Base-by-base conservation (phyloP, 805 yeast species). In the Saccharomycopsis sp. region DNA sequence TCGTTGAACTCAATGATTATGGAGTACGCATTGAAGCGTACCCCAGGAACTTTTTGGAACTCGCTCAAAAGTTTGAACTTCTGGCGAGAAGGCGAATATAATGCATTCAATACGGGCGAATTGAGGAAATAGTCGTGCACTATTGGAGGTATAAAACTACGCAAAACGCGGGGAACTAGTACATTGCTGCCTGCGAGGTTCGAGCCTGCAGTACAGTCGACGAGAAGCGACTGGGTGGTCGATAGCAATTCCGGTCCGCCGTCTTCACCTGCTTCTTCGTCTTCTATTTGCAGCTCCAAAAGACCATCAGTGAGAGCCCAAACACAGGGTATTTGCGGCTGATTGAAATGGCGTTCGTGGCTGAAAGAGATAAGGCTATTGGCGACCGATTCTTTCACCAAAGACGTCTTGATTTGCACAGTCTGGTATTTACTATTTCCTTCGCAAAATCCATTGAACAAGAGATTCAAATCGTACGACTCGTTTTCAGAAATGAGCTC, bases 1-100 rank as follows among this genome's bases (percentile, higher is more conserved):
- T 52, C 37, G 41, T 56, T 56, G 44, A 56, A 59, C 23, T 56
- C 61, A 37, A 59, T 24, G 14, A 56, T n/a, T 9, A 58, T 21
- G n/a, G 48, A n/a, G n/a, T 15, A 16, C n/a, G 34, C 18, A 37
- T 16, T 24, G 14, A 18, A 14, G 20, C 8, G 48, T 12, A 44
- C 21, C 18, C 7, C 21, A 4, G 18, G 21, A 44, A 44, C 20
- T 44, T 44, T 44, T 7, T 44, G 18, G 21, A 44, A 44, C 48
- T 44, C 21, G 21, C 21, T 4, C 48, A 44, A 44, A 40, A 37
- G 21, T 50, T 51, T 34, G 54, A 20, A 44, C 47, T 54, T 16
- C 46, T 24, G 16, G n/a, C 20, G 16, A 7, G 54, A 52, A n/a
- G 47, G n/a, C 15, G 24, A 16, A 24, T 14, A 24, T 7, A 34